Percentiles rank a stretch among this genome's conserved stretches.
Evolutionary conservation across 768 basidiomycete genomes (phyloP).

Genomic region (Tubosaeta sp.): DNA sequence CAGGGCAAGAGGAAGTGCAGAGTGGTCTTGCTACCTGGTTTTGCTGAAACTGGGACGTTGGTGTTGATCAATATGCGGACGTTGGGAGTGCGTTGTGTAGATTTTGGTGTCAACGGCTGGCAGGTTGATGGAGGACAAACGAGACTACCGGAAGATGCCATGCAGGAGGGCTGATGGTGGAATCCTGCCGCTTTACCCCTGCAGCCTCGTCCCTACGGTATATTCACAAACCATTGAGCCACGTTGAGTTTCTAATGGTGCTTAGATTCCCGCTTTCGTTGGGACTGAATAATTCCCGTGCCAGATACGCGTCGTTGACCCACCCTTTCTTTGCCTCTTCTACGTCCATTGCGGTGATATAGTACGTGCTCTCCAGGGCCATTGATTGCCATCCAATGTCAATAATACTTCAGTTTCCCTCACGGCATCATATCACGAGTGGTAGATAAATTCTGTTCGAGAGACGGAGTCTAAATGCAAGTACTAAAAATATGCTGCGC

Average conservation of each 20-base stretch:
- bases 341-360: not conserved
- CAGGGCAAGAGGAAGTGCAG: slow-evolving; percentile 44
- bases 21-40: slow-evolving; percentile 77
- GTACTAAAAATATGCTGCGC: not conserved
- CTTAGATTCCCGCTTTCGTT: not conserved
- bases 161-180: slow-evolving; percentile 23
- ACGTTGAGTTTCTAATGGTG: not conserved
- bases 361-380: not conserved
- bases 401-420: not conserved
- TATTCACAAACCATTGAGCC: not conserved
- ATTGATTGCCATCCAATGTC: no score
- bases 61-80: slow-evolving; percentile 78
- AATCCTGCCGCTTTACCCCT: no score
- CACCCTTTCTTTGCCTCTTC: not conserved
- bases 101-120: slow-evolving; percentile 44
- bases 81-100: slow-evolving; percentile 61
- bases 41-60: slow-evolving; percentile 71
- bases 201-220: not conserved
- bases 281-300: not conserved
- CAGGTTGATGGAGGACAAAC: slow-evolving; percentile 16
- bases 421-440: not conserved
- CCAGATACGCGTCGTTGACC: not conserved
- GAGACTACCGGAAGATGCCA: slow-evolving; percentile 9
- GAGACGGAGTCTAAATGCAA: not conserved
- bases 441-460: not conserved